A percentile compares a stretch with the other conserved stretches of the same genome.
Evolutionary conservation across 2,329 filamentous ascomycete genomes (phyloP).

Genomic region (Diplodia intermedia): DNA sequence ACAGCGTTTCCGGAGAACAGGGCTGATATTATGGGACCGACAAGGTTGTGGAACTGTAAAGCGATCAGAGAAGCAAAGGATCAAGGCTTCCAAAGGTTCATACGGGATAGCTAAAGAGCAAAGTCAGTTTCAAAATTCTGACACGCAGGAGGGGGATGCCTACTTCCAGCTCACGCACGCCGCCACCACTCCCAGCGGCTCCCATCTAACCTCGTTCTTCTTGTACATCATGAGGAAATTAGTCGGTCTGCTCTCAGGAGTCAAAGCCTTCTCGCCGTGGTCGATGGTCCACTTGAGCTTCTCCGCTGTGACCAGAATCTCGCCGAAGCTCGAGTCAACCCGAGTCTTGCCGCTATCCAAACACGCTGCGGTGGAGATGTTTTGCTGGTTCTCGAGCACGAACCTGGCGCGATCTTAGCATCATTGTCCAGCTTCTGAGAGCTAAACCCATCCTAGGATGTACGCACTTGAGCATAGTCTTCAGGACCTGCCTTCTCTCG

Average conservation of each 20-base stretch:
- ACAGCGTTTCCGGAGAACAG: conserved; percentile 92
- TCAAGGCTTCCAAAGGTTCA: conserved; percentile 33
- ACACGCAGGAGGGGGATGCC: conserved; percentile 35
- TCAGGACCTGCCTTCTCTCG: conserved; percentile 78
- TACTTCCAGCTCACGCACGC: conserved; percentile 98
- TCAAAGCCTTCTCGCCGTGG: conserved; percentile 84
- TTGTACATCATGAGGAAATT: conserved; percentile 97
- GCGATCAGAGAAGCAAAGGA: background rate
- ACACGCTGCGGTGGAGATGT: conserved; percentile 83
- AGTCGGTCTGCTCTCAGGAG: conserved; percentile 75
- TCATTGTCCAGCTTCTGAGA: background rate
- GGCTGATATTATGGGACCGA: conserved; percentile 87
- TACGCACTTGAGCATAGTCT: conserved; percentile 72
- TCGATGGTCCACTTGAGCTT: conserved; percentile 93
- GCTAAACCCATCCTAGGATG: background rate
- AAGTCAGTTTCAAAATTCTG: conserved; percentile 12
- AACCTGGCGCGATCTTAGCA: conserved; percentile 55
- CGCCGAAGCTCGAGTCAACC: conserved; percentile 90
- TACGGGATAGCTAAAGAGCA: conserved; percentile 52
- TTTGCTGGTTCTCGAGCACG: conserved; percentile 85
- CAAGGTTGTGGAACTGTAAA: conserved; percentile 85
- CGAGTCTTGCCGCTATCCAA: conserved; percentile 96
- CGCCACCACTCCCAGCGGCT: conserved; percentile 90
- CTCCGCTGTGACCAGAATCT: conserved; percentile 92
- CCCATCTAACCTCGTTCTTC: conserved; percentile 85